Evolutionary conservation across 1,139 yeast genomes (phyloP).

Genomic region (Groenewaldozyma auringiensis): DNA sequence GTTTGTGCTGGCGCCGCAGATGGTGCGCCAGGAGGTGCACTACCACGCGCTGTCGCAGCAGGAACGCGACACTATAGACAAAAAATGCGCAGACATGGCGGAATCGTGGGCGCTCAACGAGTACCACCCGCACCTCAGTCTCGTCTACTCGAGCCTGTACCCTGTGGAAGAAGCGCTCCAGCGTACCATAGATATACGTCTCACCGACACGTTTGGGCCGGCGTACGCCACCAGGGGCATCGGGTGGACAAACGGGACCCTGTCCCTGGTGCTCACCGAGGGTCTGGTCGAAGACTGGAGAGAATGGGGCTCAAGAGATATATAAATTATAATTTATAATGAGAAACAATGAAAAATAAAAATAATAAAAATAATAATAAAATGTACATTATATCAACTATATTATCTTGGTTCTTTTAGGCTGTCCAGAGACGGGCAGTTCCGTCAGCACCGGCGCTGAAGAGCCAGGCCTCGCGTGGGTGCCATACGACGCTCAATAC

Average conservation of each 20-base stretch:
- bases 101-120: conserved; percentile 49
- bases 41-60: conserved; percentile 24
- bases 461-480: conserved; percentile 97
- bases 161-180: conserved; percentile 66
- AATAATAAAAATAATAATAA: no score
- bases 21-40: conserved; percentile 24
- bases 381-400: no score
- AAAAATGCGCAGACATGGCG: conserved; percentile 29
- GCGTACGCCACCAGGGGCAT: conserved; percentile 35
- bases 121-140: conserved; percentile 66
- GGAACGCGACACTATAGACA: conserved; percentile 19
- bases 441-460: conserved; percentile 97
- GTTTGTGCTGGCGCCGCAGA: conserved; percentile 41
- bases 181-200: conserved; percentile 59
- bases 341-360: no score
- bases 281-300: conserved; percentile 72
- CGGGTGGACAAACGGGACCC: conserved; percentile 61
- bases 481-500: conserved; percentile 93
- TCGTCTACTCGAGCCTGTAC: conserved; percentile 58
- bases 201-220: conserved; percentile 58
- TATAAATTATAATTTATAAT: no score
- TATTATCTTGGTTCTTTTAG: no score
- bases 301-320: conserved; percentile 44
- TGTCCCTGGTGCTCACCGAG: conserved; percentile 64
- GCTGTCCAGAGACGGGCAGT: conserved; percentile 97